A percentile compares a stretch with the other conserved stretches of the same genome.
phyloP scores from a whole-genome alignment of 495 filamentous ascomycete genomes.

The Penicillium alfredii region DNA sequence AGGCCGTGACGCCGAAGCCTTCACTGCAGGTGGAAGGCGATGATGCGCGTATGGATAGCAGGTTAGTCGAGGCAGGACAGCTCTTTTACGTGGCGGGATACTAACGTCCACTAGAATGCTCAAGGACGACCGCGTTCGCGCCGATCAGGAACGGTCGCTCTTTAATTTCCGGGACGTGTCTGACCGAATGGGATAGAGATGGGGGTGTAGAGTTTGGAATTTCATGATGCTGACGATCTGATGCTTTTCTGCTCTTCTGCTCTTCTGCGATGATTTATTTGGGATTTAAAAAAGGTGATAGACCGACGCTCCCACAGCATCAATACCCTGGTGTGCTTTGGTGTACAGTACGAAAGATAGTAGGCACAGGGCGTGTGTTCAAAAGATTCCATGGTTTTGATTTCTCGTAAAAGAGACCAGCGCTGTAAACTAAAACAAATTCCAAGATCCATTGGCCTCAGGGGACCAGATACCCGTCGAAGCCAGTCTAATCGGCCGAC shows the following conservation, averaged over 20 bases:
- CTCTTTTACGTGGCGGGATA: background rate
- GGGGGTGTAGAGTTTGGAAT: background rate
- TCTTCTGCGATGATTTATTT: constrained; percentile 10
- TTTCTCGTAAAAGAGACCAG: constrained; percentile 23
- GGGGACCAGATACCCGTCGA: constrained; percentile 6
- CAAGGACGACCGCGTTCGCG: constrained; percentile 79
- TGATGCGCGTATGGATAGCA: constrained; percentile 73
- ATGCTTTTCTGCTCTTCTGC: too few species aligned
- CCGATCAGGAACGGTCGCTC: constrained; percentile 54
- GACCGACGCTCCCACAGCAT: constrained; percentile 7
- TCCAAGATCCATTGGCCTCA: constrained; percentile 5
- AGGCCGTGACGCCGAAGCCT: constrained; percentile 75
- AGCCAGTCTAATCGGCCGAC: constrained; percentile 15
- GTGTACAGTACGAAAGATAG: constrained; percentile 16
- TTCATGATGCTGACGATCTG: constrained; percentile 34
- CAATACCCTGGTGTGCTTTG: constrained; percentile 16
- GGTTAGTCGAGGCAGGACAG: constrained; percentile 27
- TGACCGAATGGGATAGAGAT: constrained; percentile 63
- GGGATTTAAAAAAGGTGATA: too few species aligned
- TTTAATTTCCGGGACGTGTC: constrained; percentile 67
- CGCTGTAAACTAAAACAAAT: constrained; percentile 27
- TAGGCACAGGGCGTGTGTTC: constrained; percentile 7
- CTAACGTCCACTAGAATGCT: constrained; percentile 60
- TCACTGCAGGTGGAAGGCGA: constrained; percentile 81
- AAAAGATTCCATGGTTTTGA: constrained; percentile 24